phyloP scores from a whole-genome alignment of 176 grass and related monocot genomes.

The Saccharum officinarum region DNA sequence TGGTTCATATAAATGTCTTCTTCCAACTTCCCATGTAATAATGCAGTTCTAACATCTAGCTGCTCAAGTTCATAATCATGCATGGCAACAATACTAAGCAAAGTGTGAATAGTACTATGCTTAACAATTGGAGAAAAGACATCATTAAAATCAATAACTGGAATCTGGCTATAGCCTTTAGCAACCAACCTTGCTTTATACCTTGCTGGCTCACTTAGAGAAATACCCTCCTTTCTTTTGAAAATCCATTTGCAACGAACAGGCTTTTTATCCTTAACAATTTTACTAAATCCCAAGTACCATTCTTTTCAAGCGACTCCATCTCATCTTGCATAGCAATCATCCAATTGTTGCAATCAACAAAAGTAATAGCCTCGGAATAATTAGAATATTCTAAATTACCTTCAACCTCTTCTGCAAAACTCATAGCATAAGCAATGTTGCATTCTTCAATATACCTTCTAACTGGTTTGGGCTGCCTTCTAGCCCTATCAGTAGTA shows the following conservation, averaged over 20 bases:
- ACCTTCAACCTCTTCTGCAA: not conserved
- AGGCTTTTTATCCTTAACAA: not conserved
- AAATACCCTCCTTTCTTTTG: not conserved
- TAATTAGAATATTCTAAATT: not conserved
- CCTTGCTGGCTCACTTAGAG: not conserved
- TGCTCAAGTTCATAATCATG: no score
- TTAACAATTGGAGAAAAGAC: no score
- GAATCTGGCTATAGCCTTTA: not conserved
- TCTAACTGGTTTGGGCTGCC: not conserved
- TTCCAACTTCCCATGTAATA: no score
- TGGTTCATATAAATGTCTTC: no score
- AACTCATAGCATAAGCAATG: not conserved
- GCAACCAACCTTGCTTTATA: not conserved
- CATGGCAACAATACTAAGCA: no score
- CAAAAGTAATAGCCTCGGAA: not conserved
- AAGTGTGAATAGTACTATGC: no score
- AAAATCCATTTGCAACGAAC: not conserved
- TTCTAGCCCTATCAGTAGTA: not conserved
- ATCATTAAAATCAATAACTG: no score
- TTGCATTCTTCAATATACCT: not conserved
- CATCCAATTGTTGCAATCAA: not conserved
- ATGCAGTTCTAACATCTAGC: no score
- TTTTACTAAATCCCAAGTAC: not conserved
- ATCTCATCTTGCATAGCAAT: not conserved
- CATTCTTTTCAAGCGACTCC: not conserved